These are phyloP conservation scores for Phytophthora multivora DNA, from an alignment of 352 stramenopile genomes.

Conservation along the genomic window DNA sequence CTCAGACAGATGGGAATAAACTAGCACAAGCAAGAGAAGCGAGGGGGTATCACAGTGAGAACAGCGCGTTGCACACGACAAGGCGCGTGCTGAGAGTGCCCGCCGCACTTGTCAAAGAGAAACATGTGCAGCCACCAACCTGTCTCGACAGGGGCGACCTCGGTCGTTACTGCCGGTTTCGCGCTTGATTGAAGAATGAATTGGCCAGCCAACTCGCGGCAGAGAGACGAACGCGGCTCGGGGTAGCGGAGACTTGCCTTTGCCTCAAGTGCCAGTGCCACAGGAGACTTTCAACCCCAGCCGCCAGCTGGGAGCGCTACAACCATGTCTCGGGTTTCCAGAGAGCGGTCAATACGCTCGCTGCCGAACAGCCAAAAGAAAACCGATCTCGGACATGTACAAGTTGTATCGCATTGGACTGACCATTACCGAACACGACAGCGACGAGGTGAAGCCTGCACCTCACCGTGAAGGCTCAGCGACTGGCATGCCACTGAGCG, in stretches of 20 bases:
- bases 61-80: conserved; percentile 16
- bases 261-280: no score
- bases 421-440: not conserved
- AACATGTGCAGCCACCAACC: conserved; percentile 30
- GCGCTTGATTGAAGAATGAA: conserved; percentile 27
- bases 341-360: conserved; percentile 18
- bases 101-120: conserved; percentile 12
- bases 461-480: no score
- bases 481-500: no score
- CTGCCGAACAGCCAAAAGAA: conserved; percentile 25
- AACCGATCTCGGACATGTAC: conserved; percentile 12
- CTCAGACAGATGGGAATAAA: conserved; percentile 25
- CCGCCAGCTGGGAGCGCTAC: conserved; percentile 22
- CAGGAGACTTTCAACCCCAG: conserved; percentile 12
- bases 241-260: not conserved
- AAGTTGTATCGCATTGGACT: conserved; percentile 11
- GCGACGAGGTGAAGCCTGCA: not conserved
- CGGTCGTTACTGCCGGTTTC: conserved; percentile 31
- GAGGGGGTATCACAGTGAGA: conserved; percentile 25
- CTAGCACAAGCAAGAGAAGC: conserved; percentile 6
- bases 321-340: conserved; percentile 29
- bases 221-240: conserved; percentile 30
- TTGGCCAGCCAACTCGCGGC: conserved; percentile 3
- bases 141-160: conserved; percentile 30
- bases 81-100: no score